Percentiles rank a stretch among this genome's conserved stretches.
Evolutionary conservation across 2,329 filamentous ascomycete species (phyloP).

Genomic region (Verticillium longisporum): DNA sequence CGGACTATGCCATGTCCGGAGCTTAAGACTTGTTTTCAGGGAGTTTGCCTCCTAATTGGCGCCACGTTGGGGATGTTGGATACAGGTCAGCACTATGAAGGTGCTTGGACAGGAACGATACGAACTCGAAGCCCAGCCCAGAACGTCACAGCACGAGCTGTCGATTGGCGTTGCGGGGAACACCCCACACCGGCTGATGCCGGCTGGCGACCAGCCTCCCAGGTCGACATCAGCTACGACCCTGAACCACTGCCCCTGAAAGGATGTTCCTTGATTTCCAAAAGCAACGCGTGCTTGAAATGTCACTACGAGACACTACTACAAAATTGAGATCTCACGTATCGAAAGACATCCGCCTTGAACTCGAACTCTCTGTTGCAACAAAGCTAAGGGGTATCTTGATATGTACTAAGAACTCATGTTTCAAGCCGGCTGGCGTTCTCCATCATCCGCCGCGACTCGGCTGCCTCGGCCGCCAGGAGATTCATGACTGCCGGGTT

Average conservation of each 20-base stretch:
- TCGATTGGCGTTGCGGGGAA: not conserved
- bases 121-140: not conserved
- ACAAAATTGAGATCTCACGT: too few relatives aligned
- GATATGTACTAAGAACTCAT: not conserved
- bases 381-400: not conserved
- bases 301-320: too few relatives aligned
- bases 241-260: not conserved
- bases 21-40: not conserved
- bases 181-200: conserved; percentile 4
- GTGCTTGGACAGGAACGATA: not conserved
- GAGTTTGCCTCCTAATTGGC: not conserved
- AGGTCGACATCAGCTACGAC: not conserved
- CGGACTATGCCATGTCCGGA: not conserved
- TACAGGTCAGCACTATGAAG: not conserved
- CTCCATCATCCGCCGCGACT: conserved; percentile 20
- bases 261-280: too few relatives aligned
- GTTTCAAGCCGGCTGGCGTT: not conserved
- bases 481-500: conserved; percentile 31
- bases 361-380: not conserved
- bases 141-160: not conserved
- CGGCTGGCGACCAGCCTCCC: conserved; percentile 3
- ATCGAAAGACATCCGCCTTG: too few relatives aligned
- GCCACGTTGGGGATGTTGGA: not conserved
- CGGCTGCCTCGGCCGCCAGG: conserved; percentile 38
- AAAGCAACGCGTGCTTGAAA: too few relatives aligned